These are phyloP conservation scores for Citrus trifoliata DNA, from an alignment of 345 rosid species.

Conservation along the genomic window DNA sequence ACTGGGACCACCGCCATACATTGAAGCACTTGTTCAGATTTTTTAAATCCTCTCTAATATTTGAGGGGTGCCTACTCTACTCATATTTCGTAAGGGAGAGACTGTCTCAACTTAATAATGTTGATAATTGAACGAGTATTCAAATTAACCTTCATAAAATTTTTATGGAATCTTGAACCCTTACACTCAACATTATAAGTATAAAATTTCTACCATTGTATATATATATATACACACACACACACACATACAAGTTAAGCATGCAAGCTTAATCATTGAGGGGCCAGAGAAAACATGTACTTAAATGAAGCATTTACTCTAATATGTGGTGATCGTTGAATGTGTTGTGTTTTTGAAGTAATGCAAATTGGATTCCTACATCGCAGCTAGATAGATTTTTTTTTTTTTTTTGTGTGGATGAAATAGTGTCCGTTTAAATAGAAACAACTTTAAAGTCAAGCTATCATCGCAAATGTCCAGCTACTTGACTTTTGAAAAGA, in stretches of 20 bases:
- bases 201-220: no score
- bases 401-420: background rate
- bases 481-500: background rate
- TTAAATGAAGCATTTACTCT: background rate
- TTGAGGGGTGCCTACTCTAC: rapidly evolving
- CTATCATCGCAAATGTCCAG: background rate
- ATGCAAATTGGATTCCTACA: background rate
- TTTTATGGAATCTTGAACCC: no score
- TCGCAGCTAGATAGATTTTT: background rate
- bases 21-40: no score
- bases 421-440: background rate
- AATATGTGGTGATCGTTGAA: background rate
- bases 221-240: no score
- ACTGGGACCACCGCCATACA: no score
- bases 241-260: background rate
- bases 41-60: no score
- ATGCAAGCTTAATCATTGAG: background rate
- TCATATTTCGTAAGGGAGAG: no score
- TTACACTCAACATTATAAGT: no score
- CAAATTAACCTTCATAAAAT: no score
- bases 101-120: no score
- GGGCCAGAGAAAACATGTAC: background rate
- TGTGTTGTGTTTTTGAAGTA: background rate
- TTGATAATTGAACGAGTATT: no score
- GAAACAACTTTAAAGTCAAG: background rate